These are phyloP conservation scores for Epichloe glyceriae DNA, from an alignment of 2,329 filamentous ascomycete genomes.

Conservation along the genomic window DNA sequence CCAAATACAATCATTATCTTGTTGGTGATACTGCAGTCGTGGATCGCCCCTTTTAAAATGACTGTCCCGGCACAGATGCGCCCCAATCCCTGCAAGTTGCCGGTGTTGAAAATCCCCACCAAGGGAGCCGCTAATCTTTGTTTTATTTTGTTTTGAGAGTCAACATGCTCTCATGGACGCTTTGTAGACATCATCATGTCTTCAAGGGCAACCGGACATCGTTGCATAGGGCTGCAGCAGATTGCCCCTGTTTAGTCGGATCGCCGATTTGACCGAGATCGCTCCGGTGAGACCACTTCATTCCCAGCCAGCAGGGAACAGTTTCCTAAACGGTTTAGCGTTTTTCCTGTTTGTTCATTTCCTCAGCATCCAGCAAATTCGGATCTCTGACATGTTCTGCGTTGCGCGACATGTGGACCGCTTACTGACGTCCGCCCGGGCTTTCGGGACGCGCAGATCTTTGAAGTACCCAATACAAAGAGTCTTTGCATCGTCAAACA, in stretches of 20 bases:
- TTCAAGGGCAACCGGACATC: neutral
- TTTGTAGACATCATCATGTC: neutral
- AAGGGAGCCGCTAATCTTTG: neutral
- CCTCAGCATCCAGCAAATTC: too few relatives aligned
- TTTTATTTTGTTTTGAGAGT: neutral
- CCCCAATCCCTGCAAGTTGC: neutral
- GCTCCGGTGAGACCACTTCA: neutral
- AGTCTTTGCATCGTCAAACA: neutral
- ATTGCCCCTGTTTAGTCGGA: neutral
- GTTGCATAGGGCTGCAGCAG: neutral
- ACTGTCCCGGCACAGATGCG: too few relatives aligned
- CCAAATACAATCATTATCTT: neutral
- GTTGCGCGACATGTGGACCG: too few relatives aligned
- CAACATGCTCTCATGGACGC: neutral
- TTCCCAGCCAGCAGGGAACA: neutral
- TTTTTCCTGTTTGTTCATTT: too few relatives aligned
- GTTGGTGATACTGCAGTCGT: neutral
- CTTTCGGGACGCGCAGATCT: too few relatives aligned
- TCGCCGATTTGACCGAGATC: neutral
- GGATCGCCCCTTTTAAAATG: neutral
- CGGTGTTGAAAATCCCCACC: neutral
- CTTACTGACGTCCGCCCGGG: too few relatives aligned
- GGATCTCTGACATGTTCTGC: too few relatives aligned
- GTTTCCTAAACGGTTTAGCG: neutral
- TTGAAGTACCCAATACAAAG: too few relatives aligned